These are phyloP conservation scores for Pseudozyma hubeiensis DNA, from an alignment of 1,284 basidiomycete species.

Conservation along the genomic window DNA sequence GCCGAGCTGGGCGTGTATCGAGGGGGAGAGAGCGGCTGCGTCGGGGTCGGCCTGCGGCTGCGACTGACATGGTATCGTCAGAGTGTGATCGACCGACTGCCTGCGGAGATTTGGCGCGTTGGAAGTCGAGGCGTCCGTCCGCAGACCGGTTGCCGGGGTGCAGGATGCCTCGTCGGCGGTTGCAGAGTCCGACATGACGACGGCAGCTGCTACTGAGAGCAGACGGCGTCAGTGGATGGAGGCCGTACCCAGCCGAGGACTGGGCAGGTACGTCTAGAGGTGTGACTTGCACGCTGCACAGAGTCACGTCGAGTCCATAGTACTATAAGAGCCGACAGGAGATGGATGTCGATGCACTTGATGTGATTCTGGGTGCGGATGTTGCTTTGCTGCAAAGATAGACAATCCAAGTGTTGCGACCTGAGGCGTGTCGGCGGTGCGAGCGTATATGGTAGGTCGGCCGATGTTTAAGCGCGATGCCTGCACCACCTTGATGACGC, in stretches of 20 bases:
- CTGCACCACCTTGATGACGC: too few species aligned
- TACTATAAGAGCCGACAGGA: not conserved
- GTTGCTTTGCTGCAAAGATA: too few species aligned
- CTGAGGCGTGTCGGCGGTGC: too few species aligned
- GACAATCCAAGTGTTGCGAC: too few species aligned
- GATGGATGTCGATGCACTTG: too few species aligned
- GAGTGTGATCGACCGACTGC: constrained; percentile 1
- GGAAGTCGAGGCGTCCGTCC: not conserved
- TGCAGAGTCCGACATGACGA: constrained; percentile 6
- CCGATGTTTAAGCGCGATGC: too few species aligned
- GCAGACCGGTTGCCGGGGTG: not conserved
- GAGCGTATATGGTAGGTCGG: too few species aligned
- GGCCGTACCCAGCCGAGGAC: not conserved
- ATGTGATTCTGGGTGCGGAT: too few species aligned
- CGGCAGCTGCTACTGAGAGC: not conserved
- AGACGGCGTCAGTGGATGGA: not conserved
- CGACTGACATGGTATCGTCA: constrained; percentile 14
- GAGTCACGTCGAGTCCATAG: not conserved
- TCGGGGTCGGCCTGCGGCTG: not conserved
- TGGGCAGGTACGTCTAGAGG: not conserved
- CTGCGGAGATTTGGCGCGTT: not conserved
- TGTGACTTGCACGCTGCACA: not conserved
- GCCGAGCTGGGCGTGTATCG: constrained; percentile 21
- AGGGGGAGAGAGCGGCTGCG: constrained; percentile 12
- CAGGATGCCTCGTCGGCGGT: not conserved